Conservation (phyloP, 2,329 filamentous ascomycete species). For the Claviceps humidiphila region DNA sequence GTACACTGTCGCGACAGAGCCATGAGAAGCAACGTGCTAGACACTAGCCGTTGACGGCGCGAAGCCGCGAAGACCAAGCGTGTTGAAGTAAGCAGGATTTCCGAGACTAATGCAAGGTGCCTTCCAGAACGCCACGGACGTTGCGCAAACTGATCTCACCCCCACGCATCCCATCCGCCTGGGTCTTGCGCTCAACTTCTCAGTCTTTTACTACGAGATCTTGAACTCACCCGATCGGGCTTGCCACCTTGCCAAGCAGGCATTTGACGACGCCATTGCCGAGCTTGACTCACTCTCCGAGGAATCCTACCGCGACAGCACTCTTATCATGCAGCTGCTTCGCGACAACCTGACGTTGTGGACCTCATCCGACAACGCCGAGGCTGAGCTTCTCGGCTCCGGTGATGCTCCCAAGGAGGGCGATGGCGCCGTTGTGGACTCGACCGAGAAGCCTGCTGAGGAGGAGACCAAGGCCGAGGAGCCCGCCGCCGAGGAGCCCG, state of each 20-base stretch:
- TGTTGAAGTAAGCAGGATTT: too few relatives aligned
- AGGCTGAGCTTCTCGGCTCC: conserved; percentile 53
- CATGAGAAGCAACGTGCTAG: conserved; percentile 11
- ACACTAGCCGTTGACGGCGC: conserved; percentile 7
- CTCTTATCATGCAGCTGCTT: conserved; percentile 97
- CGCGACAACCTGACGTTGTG: conserved; percentile 96
- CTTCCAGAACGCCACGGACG: conserved; percentile 83
- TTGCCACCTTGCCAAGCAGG: conserved; percentile 98
- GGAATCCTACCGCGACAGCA: conserved; percentile 98
- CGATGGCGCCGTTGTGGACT: conserved; percentile 22
- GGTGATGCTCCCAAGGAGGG: conserved; percentile 45
- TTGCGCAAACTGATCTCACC: conserved; percentile 93
- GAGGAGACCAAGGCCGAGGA: conserved; percentile 34
- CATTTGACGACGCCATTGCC: conserved; percentile 95
- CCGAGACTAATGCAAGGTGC: conserved; percentile 1
- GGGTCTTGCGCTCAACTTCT: conserved; percentile 96
- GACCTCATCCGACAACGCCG: conserved; percentile 84
- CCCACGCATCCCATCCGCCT: conserved; percentile 97
- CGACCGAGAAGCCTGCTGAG: conserved; percentile 23
- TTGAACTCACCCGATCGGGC: conserved; percentile 95
- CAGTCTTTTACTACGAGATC: conserved; percentile 99
- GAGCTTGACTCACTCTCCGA: conserved; percentile 96
- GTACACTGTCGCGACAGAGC: conserved; percentile 9
- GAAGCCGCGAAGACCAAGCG: too few relatives aligned
- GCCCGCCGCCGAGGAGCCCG: conserved; percentile 27